A percentile compares a stretch with the other conserved stretches of the same genome.
These are phyloP conservation scores for Amniculicola lignicola DNA, from an alignment of 495 filamentous ascomycete genomes.

Conservation along the genomic window DNA sequence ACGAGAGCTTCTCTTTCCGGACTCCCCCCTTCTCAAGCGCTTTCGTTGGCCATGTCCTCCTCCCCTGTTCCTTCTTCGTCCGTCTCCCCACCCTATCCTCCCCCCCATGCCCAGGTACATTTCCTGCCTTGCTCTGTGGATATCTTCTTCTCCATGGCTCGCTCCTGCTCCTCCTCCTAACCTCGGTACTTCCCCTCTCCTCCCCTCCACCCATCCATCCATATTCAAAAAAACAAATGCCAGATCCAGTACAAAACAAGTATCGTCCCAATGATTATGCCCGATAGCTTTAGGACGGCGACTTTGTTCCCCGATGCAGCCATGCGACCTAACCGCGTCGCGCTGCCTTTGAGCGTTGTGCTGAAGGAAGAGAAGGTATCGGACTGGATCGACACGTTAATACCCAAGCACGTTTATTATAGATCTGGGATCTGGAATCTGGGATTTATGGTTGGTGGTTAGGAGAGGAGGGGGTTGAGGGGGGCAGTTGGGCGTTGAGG, in stretches of 20 bases:
- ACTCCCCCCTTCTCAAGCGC: too few species aligned
- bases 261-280: slow-evolving; percentile 71
- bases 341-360: slow-evolving; percentile 75
- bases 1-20: too few species aligned
- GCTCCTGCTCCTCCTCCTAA: too few species aligned
- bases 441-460: not conserved
- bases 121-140: not conserved
- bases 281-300: slow-evolving; percentile 83
- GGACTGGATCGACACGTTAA: slow-evolving; percentile 41
- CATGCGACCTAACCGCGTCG: slow-evolving; percentile 84
- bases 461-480: not conserved
- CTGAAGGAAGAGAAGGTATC: slow-evolving; percentile 66
- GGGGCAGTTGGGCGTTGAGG: not conserved
- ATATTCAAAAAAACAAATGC: slow-evolving; percentile 31
- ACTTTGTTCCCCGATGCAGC: slow-evolving; percentile 86
- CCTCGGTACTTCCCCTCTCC: not conserved
- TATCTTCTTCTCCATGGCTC: not conserved
- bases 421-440: too few species aligned
- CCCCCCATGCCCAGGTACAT: not conserved
- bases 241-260: slow-evolving; percentile 66
- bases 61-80: not conserved
- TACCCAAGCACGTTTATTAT: not conserved
- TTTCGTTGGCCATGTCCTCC: not conserved
- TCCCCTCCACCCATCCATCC: not conserved
- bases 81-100: not conserved